Evolutionary conservation across 1,284 basidiomycete genomes (phyloP), one percentile per base, ranked within the genome.

Genomic region (Apiotrichum sp.): DNA sequence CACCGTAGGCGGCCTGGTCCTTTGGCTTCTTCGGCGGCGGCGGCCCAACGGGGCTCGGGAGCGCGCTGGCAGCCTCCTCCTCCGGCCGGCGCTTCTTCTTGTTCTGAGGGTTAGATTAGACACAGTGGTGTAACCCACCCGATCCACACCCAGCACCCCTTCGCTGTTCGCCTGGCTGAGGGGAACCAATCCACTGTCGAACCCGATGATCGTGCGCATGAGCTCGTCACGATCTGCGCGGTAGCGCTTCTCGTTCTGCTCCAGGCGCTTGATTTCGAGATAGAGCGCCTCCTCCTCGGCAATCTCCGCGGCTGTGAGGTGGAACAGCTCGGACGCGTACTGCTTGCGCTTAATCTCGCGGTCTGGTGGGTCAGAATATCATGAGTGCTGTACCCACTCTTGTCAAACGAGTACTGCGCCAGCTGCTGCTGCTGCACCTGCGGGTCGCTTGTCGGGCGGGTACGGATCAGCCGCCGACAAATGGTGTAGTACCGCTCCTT

Each of bases 251-350:
- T 97, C 92, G 64, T 84, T 91, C 76, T 98, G 95, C 72, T 98
- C 93, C 50, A 98, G 82, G 10, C 91, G 84, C 68, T 95, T 92
- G 50, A 96, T 83, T 73, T 98, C 93, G 62, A 98, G 80, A 76
- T 92, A 98, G 0, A 99, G 80, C 4, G 92, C 89, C 67, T 98
- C 93, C 79, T 98, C 96, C 71, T 99, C 95, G 8, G 86, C 86
- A 43, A 97, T 86, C 75, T 98, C 91, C 52, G 89, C 85, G 1
- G 86, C 83, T 0, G 92, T 91, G 9, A 95, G 85, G 56, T 83
- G 84, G 74, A 95, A 89, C 11, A 98, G 82, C 58, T 86, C 87
- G 2, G 83, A 79, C 9, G 98, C 82, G 65, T 97, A 96, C 59
- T 86, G 85, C 75, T 95, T 98, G 56, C 96, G 86, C 62, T 86